Evolutionary conservation across 495 filamentous ascomycete genomes (phyloP).

Genomic region (Neurospora sp.): DNA sequence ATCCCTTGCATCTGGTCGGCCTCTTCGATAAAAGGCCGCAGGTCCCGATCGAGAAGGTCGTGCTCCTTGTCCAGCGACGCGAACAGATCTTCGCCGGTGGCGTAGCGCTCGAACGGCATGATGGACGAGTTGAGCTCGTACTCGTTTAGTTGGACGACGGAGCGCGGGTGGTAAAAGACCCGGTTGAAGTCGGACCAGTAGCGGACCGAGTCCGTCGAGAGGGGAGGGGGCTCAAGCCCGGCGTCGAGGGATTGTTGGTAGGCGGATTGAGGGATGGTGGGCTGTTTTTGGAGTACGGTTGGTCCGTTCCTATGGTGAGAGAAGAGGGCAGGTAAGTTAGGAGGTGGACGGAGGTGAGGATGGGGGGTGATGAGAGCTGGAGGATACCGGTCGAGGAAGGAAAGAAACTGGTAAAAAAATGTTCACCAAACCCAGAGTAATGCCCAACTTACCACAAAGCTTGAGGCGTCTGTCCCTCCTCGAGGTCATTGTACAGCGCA

Average conservation of each 20-base stretch:
- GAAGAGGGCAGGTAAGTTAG: neutral
- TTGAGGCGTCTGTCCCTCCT: conserved; percentile 35
- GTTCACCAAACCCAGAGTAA: neutral
- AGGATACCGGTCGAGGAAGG: neutral
- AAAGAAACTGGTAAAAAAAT: neutral
- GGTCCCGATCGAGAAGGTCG: conserved; percentile 79
- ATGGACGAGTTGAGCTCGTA: conserved; percentile 68
- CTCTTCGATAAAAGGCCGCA: conserved; percentile 81
- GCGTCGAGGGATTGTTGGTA: conserved; percentile 72
- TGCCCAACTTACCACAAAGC: conserved; percentile 48
- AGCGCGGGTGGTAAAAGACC: conserved; percentile 84
- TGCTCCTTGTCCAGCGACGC: conserved; percentile 68
- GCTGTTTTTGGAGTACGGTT: conserved; percentile 55
- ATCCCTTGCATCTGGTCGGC: conserved; percentile 86
- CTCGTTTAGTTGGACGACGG: conserved; percentile 78
- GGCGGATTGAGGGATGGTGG: conserved; percentile 53
- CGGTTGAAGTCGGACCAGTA: conserved; percentile 96
- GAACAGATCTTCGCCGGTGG: conserved; percentile 75
- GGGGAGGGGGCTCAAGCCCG: conserved; percentile 49
- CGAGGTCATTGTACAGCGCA: conserved; percentile 65
- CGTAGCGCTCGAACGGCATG: conserved; percentile 77
- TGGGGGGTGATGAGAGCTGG: neutral
- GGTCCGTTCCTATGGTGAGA: conserved; percentile 51
- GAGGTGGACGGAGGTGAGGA: neutral
- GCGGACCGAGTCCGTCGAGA: conserved; percentile 61